Conservation (phyloP, 1,284 basidiomycete genomes). For the Melampsora larici-populina region DNA sequence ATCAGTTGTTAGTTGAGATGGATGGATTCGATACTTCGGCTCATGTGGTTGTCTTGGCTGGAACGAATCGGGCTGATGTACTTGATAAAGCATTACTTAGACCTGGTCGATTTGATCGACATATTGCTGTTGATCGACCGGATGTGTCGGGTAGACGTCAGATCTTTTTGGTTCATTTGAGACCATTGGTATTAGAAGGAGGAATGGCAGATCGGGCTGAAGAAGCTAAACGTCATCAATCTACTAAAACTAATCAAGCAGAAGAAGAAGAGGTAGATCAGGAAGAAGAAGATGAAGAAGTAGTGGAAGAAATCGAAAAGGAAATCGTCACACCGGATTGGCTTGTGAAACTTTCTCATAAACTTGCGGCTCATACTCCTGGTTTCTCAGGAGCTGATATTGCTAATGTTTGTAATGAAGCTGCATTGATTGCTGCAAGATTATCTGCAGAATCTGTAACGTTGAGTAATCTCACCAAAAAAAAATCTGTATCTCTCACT, state of each 20-base stretch:
- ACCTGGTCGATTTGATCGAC: slow-evolving; percentile 94
- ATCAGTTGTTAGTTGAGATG: slow-evolving; percentile 98
- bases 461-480: no score
- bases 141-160: slow-evolving; percentile 90
- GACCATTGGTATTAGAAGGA: slow-evolving; percentile 64
- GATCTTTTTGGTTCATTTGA: slow-evolving; percentile 90
- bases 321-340: slow-evolving; percentile 59
- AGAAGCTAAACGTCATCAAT: slow-evolving; percentile 5
- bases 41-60: slow-evolving; percentile 92
- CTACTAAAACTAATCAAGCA: neutral
- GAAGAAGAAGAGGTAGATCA: no score
- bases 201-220: neutral
- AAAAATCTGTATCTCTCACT: no score
- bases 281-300: slow-evolving; percentile 21
- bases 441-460: slow-evolving; percentile 73
- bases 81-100: slow-evolving; percentile 92
- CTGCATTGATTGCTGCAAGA: slow-evolving; percentile 89
- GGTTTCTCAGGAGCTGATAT: slow-evolving; percentile 99
- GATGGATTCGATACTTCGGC: slow-evolving; percentile 95
- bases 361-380: slow-evolving; percentile 90
- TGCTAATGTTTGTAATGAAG: slow-evolving; percentile 98
- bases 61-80: slow-evolving; percentile 94
- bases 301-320: slow-evolving; percentile 45
- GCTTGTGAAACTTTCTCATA: slow-evolving; percentile 70
- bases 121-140: slow-evolving; percentile 91